phyloP scores from a whole-genome alignment of 345 rosid species.

The Populus deltoides region DNA sequence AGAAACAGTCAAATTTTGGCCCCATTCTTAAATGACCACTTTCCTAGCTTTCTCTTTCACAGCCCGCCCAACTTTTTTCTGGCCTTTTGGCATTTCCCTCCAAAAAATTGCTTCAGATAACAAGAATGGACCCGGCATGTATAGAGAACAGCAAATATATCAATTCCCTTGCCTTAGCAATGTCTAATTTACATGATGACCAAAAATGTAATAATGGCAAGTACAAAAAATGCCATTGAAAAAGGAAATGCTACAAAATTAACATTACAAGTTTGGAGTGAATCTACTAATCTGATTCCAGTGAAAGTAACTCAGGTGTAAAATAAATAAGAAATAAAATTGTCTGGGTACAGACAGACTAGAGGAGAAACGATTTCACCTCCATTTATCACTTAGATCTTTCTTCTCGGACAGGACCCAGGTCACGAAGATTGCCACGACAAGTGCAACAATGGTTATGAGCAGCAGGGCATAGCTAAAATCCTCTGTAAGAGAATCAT shows the following conservation, averaged over 20 bases:
- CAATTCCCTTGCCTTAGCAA: not conserved
- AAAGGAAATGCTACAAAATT: constrained; percentile 16
- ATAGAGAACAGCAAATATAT: not conserved
- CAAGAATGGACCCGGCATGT: not conserved
- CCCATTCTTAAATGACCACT: not conserved
- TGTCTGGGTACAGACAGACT: constrained; percentile 21
- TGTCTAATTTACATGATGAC: constrained; percentile 6
- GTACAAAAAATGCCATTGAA: constrained; percentile 5
- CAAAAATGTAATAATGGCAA: not conserved
- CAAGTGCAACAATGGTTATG: constrained; percentile 74
- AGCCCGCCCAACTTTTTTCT: not conserved
- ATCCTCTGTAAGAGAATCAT: constrained; percentile 94
- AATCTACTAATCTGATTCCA: constrained; percentile 24
- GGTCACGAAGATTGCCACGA: constrained; percentile 79
- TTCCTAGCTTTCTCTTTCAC: not conserved
- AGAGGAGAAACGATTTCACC: constrained; percentile 36
- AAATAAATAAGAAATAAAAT: not conserved
- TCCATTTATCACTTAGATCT: constrained; percentile 86
- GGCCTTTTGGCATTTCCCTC: not conserved
- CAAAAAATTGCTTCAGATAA: too few relatives aligned
- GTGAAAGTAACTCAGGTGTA: not conserved
- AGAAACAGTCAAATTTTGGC: not conserved
- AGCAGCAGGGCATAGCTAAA: constrained; percentile 89
- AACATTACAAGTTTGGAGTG: constrained; percentile 22
- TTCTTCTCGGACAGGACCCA: constrained; percentile 87